Conservation (phyloP, 352 stramenopile genomes). For the Pythium aphanidermatum region DNA sequence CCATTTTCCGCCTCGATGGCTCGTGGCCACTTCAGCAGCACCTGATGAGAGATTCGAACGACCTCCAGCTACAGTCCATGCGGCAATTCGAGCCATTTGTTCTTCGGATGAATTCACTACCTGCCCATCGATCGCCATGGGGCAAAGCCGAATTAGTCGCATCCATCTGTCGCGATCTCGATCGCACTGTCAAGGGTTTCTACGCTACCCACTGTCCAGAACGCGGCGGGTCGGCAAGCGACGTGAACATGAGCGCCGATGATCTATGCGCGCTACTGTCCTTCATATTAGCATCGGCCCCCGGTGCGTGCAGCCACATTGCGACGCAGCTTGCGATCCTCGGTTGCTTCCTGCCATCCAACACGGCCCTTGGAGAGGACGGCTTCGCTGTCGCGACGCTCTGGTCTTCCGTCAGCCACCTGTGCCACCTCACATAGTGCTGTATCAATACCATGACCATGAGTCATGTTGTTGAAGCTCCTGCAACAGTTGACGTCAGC, state of each 20-base stretch:
- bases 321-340: slow-evolving; percentile 59
- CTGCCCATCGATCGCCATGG: slow-evolving; percentile 45
- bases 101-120: slow-evolving; percentile 36
- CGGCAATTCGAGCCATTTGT: slow-evolving; percentile 33
- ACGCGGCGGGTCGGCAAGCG: slow-evolving; percentile 5
- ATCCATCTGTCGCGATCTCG: slow-evolving; percentile 35
- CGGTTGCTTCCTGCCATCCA: slow-evolving; percentile 38
- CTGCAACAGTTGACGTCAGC: no score
- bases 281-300: slow-evolving; percentile 46
- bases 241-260: slow-evolving; percentile 39
- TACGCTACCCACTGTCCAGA: slow-evolving; percentile 20
- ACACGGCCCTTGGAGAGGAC: slow-evolving; percentile 27
- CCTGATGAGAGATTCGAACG: slow-evolving; percentile 14
- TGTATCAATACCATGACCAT: not conserved
- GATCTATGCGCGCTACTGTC: slow-evolving; percentile 43
- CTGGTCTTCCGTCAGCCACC: slow-evolving; percentile 33
- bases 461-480: not conserved
- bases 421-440: slow-evolving; percentile 22
- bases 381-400: slow-evolving; percentile 54
- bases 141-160: slow-evolving; percentile 45
- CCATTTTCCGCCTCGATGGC: slow-evolving; percentile 47
- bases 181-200: slow-evolving; percentile 34
- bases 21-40: slow-evolving; percentile 15
- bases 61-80: slow-evolving; percentile 24
- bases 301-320: slow-evolving; percentile 34